Evolutionary conservation across 2,329 filamentous ascomycete genomes (phyloP).

Genomic region (Ophiocordyceps camponoti-leonardi): DNA sequence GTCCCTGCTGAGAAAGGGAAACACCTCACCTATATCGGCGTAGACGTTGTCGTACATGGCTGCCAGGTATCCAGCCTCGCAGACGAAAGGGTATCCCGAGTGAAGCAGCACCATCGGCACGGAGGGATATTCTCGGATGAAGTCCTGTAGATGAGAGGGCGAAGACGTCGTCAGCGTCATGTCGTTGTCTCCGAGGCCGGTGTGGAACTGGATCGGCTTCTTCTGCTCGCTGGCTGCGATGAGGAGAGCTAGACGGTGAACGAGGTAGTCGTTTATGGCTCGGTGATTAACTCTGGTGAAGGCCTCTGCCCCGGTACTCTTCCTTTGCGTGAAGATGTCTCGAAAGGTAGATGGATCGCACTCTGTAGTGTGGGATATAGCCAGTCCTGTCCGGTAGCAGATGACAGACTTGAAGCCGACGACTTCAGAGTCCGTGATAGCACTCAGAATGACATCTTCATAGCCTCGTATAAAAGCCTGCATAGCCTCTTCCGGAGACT

Average conservation of each 20-base stretch:
- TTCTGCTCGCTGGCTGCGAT: slow-evolving; percentile 29
- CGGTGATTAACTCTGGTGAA: slow-evolving; percentile 43
- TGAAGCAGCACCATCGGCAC: slow-evolving; percentile 70
- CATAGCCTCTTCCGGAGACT: slow-evolving; percentile 9
- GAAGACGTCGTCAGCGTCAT: slow-evolving; percentile 53
- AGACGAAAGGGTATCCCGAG: slow-evolving; percentile 64
- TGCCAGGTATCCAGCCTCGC: slow-evolving; percentile 64
- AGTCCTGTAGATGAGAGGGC: slow-evolving; percentile 55
- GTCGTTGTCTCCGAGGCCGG: slow-evolving; percentile 66
- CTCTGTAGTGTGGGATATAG: slow-evolving; percentile 29
- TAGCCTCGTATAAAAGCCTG: slow-evolving; percentile 17
- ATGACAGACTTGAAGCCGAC: slow-evolving; percentile 72
- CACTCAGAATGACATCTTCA: slow-evolving; percentile 29
- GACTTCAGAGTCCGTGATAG: slow-evolving; percentile 47
- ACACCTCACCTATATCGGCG: slow-evolving; percentile 69
- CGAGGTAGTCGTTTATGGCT: slow-evolving; percentile 51
- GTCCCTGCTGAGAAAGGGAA: slow-evolving; percentile 59
- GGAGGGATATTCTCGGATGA: slow-evolving; percentile 51
- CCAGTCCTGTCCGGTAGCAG: slow-evolving; percentile 63
- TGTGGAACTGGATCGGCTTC: slow-evolving; percentile 74
- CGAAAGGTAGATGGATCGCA: slow-evolving; percentile 21
- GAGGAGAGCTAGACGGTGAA: slow-evolving; percentile 43
- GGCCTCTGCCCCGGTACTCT: slow-evolving; percentile 5
- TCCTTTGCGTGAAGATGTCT: slow-evolving; percentile 13
- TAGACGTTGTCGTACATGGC: slow-evolving; percentile 65